These are phyloP conservation scores for Leishmania turanica DNA, from an alignment of 208 protist genomes.

Conservation along the genomic window DNA sequence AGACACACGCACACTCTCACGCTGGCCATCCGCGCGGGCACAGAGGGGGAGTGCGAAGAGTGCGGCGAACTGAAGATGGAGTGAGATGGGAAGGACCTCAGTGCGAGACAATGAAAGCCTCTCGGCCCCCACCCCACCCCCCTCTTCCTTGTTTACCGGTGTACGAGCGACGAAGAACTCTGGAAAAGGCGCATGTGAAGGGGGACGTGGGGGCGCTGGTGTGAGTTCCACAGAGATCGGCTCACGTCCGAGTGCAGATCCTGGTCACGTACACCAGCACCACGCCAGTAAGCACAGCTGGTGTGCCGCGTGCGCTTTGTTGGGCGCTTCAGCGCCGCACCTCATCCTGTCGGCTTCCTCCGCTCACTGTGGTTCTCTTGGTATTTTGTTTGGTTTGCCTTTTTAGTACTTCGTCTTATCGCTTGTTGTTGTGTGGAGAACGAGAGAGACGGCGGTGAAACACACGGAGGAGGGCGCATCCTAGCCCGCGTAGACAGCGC, in stretches of 20 bases:
- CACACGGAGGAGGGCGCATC: neutral
- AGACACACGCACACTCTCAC: neutral
- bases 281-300: neutral
- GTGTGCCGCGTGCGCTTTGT: neutral
- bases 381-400: neutral
- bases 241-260: neutral
- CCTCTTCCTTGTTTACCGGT: neutral
- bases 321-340: neutral
- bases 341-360: neutral
- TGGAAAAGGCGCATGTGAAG: neutral
- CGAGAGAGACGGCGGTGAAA: neutral
- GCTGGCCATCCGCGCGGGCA: neutral
- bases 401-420: neutral
- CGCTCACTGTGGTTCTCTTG: neutral
- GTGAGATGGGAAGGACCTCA: neutral
- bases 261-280: neutral
- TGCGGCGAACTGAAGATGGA: neutral
- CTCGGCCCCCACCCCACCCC: neutral
- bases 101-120: neutral
- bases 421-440: neutral
- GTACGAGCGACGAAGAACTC: neutral
- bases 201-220: neutral
- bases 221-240: neutral
- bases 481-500: neutral
- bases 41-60: neutral